A percentile compares a stretch with the other conserved stretches of the same genome.
phyloP scores from a whole-genome alignment of 2,329 filamentous ascomycete species.

The Alternaria sp. region DNA sequence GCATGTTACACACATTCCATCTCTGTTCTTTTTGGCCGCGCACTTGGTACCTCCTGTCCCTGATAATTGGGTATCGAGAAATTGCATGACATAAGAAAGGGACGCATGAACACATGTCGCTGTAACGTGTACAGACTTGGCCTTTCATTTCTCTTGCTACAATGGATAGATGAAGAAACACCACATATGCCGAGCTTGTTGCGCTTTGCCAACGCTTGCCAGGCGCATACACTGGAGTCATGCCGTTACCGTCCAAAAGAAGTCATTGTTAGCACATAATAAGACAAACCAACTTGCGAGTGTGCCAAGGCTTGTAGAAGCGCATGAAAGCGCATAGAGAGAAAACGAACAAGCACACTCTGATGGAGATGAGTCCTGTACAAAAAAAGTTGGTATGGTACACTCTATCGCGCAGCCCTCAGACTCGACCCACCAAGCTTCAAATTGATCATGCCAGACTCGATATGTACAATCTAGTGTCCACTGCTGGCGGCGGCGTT shows the following conservation, averaged over 20 bases:
- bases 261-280: background rate
- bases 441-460: slow-evolving; percentile 20
- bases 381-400: slow-evolving; percentile 46
- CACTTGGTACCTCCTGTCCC: too few relatives aligned
- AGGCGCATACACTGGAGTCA: background rate
- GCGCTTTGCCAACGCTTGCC: background rate
- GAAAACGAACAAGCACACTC: background rate
- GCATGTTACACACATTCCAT: background rate
- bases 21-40: background rate
- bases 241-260: background rate
- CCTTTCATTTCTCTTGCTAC: too few relatives aligned
- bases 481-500: slow-evolving; percentile 25
- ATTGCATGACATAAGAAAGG: background rate
- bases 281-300: background rate
- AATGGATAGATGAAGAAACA: too few relatives aligned
- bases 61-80: background rate
- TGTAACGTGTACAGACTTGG: too few relatives aligned
- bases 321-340: background rate
- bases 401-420: slow-evolving; percentile 51
- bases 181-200: background rate
- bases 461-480: slow-evolving; percentile 39
- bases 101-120: background rate
- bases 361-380: slow-evolving; percentile 17
- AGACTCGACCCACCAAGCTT: slow-evolving; percentile 21
- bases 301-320: background rate